Conservation (phyloP, 108 stramenopile genomes). For the Conticribra guillardii region DNA sequence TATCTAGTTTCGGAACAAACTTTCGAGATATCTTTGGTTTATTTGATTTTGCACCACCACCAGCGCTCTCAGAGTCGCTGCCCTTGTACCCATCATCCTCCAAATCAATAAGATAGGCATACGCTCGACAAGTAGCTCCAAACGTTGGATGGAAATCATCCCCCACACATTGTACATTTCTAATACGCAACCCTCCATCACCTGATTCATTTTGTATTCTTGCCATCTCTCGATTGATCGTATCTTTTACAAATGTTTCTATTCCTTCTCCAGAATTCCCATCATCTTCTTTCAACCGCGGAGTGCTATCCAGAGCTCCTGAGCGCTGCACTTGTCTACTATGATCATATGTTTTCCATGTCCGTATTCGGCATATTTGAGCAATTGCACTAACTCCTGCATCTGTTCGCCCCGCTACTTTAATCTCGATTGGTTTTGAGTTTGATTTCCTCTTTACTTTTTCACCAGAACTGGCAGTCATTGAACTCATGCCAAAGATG, state of each 20-base stretch:
- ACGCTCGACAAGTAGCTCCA: constrained; percentile 68
- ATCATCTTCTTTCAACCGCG: not conserved
- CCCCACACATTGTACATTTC: constrained; percentile 38
- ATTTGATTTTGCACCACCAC: not conserved
- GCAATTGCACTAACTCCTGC: constrained; percentile 73
- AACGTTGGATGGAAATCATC: constrained; percentile 77
- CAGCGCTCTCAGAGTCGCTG: not conserved
- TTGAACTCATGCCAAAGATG: constrained; percentile 19
- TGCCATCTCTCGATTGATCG: constrained; percentile 9
- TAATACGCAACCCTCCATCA: constrained; percentile 15
- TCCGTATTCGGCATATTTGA: constrained; percentile 78
- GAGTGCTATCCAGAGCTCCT: not conserved
- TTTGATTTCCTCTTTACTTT: not conserved
- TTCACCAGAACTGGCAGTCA: not conserved
- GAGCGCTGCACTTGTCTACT: too few relatives aligned
- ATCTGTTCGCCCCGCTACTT: constrained; percentile 82
- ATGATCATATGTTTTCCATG: constrained; percentile 23
- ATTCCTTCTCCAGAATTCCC: constrained; percentile 10
- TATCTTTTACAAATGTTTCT: constrained; percentile 24
- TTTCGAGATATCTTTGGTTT: constrained; percentile 3
- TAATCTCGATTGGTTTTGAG: constrained; percentile 53
- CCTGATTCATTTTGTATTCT: not conserved
- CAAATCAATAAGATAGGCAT: constrained; percentile 73
- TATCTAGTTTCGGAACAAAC: constrained; percentile 43
- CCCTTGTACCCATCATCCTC: constrained; percentile 15